Base-by-base conservation (phyloP, 345 rosid genomes). In the Toxicodendron radicans region DNA sequence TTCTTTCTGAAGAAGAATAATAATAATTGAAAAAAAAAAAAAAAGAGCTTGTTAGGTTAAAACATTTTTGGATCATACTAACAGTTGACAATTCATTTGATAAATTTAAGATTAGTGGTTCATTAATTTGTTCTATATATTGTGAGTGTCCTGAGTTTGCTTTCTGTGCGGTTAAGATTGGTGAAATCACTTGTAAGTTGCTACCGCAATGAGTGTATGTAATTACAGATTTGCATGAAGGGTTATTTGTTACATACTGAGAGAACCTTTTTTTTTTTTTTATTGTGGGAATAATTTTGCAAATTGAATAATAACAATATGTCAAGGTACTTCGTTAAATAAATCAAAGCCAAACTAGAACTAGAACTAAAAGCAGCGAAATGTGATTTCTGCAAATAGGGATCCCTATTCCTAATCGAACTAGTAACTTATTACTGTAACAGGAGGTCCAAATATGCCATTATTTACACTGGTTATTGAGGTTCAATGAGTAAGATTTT, bases 31-130 rank as follows among this genome's bases (percentile, higher is more conserved):
- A 27, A 27, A 27, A 27, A 38, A 59, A 3, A 73, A 58, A 24
- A 74, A 58, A 13, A 65, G 30, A 73, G 72, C 51, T 41, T 74
- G 52, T 52, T 66, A 74, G 81, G 68, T 56, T 45, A 67, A 68
- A 72, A 60, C 54, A 68, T 68, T 80, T 82, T 75, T 76, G 78
- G 65, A 61, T 62, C 79, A 66, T 79, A 79, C 76, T 54, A 65
- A 71, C 76, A 58, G 54, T 75, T 70, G 32, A 27, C 20, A 0
- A 76, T 32, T 57, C 60, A 43, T 65, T 52, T 59, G 60, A 64
- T 58, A 53, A 53, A 71, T 66, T 57, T 52, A 65, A 43, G 18
- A 18, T 51, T 21, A 63, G 75, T 53, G 27, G 74, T 46, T 61
- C 45, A 27, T 74, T 57, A 67, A 73, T 65, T 67, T 73, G 67